Base-by-base conservation (phyloP, 2,329 filamentous ascomycete genomes). In the Davidsoniella eucalypti region DNA sequence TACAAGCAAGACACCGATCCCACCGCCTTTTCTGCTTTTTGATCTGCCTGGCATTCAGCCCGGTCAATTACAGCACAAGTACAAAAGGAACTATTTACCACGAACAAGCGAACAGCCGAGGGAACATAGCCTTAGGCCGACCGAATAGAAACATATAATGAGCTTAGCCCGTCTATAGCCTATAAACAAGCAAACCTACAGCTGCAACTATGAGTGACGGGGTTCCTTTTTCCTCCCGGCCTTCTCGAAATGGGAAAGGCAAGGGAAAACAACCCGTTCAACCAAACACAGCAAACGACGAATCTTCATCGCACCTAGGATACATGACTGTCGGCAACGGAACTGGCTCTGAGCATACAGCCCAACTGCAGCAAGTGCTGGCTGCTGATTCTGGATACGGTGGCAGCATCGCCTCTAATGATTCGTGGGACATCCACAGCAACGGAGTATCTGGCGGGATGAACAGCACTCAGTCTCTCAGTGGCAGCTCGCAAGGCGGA, bases 351-450 rank as follows among this genome's bases (percentile, higher is more conserved):
- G 80, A 87, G 60, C 85, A 86, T 62, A 88, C 87, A 37, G 76
- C 83, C 26, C 80, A 80, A 50, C 71, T 96, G 38, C 85, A 92
- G 64, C 78, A 81, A 16, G 76, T 93, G 58, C 70, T 96, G 50
- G 86, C 94, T 54, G 70, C 78, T 52, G 92, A 98, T 63, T 96
- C 90, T 16, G 92, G 90, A 5, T 96, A 96, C 61, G 88, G 87
- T 50, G 84, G 83, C 42, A 94, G 86, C 62, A 72, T 83, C 46
- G 69, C 75, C 26, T 80, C 78, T 54, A 83, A 83, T 48, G 75
- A 75, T 56, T 63, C 59, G 42, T 59, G 52, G 52, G 64, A 47
- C 61, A 63, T 51, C 58, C 64, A 44, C 60, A 64, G 21, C 59
- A 63, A 54, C 18, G 51, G 41, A 36, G 37, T 52, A 29, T 52